Conservation (phyloP, 345 rosid genomes). For the Pistacia vera region DNA sequence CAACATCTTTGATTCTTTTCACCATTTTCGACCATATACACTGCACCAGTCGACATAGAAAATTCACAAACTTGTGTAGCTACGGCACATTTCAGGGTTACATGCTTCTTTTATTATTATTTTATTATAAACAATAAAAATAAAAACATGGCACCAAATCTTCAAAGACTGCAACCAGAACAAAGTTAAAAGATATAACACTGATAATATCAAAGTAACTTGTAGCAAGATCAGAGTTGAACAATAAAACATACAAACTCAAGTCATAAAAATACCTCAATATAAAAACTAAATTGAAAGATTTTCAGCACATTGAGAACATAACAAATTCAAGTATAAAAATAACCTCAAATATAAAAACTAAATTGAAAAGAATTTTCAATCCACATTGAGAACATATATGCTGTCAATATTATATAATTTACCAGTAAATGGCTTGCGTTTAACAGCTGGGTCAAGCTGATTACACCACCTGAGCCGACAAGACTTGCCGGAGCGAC, state of each 20-base stretch:
- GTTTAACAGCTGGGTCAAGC: slow-evolving; percentile 80
- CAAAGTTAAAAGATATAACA: too few species aligned
- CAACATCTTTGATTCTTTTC: not conserved
- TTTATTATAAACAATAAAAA: not conserved
- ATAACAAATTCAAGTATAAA: not conserved
- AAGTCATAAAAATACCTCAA: not conserved
- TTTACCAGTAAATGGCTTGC: slow-evolving; percentile 79
- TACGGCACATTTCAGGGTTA: too few species aligned
- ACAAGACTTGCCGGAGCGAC: slow-evolving; percentile 87
- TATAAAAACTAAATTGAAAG: not conserved
- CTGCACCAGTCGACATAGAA: not conserved
- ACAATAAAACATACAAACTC: not conserved
- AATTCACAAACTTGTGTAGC: not conserved
- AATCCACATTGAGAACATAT: not conserved
- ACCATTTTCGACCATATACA: not conserved
- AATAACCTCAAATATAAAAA: too few species aligned
- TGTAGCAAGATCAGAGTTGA: not conserved
- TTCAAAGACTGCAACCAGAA: too few species aligned
- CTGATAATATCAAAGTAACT: too few species aligned
- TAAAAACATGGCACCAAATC: not conserved
- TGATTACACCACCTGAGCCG: slow-evolving; percentile 97
- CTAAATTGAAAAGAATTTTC: not conserved
- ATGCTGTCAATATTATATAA: not conserved
- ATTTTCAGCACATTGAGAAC: not conserved
- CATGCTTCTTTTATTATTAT: too few species aligned